These are phyloP conservation scores for Hypoxylon cercidicola DNA, from an alignment of 495 filamentous ascomycete species.

Conservation along the genomic window DNA sequence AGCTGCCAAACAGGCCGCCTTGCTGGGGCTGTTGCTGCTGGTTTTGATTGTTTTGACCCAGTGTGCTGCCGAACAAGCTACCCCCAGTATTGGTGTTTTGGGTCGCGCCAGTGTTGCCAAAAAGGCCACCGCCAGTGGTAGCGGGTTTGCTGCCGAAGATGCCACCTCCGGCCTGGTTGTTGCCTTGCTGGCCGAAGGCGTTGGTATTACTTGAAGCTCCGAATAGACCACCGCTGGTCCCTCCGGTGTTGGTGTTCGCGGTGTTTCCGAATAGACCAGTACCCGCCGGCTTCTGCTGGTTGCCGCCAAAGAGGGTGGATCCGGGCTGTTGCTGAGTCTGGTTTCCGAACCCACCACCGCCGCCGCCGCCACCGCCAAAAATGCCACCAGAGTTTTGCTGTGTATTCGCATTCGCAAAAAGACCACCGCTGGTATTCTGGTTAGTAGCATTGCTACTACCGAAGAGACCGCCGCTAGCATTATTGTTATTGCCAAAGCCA, in stretches of 20 bases:
- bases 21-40: constrained; percentile 66
- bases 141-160: constrained; percentile 70
- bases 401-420: constrained; percentile 60
- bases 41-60: constrained; percentile 61
- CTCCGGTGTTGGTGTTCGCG: constrained; percentile 48
- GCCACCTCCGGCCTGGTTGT: constrained; percentile 58
- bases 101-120: constrained; percentile 51
- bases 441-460: constrained; percentile 49
- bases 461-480: constrained; percentile 46
- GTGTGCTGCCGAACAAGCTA: constrained; percentile 62
- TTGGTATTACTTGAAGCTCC: constrained; percentile 46
- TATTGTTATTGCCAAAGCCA: constrained; percentile 39
- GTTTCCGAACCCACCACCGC: no score
- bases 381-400: constrained; percentile 53
- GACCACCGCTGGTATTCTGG: constrained; percentile 51
- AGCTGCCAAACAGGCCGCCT: constrained; percentile 55
- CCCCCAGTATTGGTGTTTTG: constrained; percentile 54
- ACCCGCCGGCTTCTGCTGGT: constrained; percentile 47
- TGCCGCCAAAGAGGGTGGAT: constrained; percentile 69
- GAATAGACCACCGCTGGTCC: constrained; percentile 59
- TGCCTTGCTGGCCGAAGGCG: constrained; percentile 43
- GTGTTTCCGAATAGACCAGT: constrained; percentile 55
- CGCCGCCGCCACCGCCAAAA: constrained; percentile 47
- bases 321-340: constrained; percentile 65
- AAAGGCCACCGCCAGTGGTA: constrained; percentile 56